Evolutionary conservation across 2,329 filamentous ascomycete genomes (phyloP).

Genomic region (Scopulariopsis brevicaulis): DNA sequence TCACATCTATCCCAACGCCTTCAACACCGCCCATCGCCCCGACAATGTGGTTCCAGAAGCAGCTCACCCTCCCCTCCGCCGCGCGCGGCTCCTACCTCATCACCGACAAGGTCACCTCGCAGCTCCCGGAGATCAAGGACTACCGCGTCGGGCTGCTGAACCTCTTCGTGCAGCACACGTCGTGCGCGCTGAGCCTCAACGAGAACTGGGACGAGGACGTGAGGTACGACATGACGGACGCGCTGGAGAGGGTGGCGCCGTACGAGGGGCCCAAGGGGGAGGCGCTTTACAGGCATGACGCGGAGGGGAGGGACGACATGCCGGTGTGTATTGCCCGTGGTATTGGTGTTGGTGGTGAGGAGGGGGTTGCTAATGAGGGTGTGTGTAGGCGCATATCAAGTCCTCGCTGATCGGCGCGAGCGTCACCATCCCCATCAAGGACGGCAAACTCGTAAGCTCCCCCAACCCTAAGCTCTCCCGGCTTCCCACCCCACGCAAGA

Average conservation of each 20-base stretch:
- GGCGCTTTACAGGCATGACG: conserved; percentile 73
- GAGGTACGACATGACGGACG: conserved; percentile 86
- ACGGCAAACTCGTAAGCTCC: conserved; percentile 59
- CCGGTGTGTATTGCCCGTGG: conserved; percentile 40
- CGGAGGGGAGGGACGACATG: conserved; percentile 90
- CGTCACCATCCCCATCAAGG: conserved; percentile 79
- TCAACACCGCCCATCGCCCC: conserved; percentile 5
- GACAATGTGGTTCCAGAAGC: conserved; percentile 75
- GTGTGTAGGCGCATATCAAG: conserved; percentile 76
- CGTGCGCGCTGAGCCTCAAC: conserved; percentile 80
- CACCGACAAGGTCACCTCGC: conserved; percentile 59
- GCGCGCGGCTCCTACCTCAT: conserved; percentile 82
- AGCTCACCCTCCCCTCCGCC: conserved; percentile 65
- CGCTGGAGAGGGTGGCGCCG: conserved; percentile 80
- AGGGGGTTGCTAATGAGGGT: background rate
- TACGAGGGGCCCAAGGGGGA: conserved; percentile 61
- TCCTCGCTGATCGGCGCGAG: conserved; percentile 79
- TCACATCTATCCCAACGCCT: background rate
- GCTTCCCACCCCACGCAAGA: background rate
- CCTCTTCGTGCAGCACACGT: conserved; percentile 92
- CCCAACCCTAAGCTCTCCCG: background rate
- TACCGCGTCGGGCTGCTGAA: conserved; percentile 84
- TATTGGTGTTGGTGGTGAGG: background rate
- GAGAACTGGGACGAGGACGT: conserved; percentile 86
- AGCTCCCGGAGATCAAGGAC: conserved; percentile 66